Evolutionary conservation across 768 basidiomycete genomes (phyloP).

Genomic region (Rhodotorula toruloides): DNA sequence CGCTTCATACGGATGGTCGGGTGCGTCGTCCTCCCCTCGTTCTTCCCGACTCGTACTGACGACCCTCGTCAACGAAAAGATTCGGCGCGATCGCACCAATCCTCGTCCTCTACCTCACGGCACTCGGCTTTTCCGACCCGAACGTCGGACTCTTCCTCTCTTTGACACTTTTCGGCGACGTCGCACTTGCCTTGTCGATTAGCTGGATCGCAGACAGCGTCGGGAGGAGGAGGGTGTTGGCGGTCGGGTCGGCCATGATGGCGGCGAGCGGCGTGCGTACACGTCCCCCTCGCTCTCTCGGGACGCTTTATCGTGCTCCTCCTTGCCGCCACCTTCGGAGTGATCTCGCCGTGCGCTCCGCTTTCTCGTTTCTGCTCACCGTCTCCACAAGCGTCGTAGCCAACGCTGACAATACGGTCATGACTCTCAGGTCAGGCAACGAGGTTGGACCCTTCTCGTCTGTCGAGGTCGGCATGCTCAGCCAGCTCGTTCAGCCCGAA

Average conservation of each 20-base stretch:
- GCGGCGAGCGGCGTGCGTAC: constrained; percentile 37
- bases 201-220: constrained; percentile 42
- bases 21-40: background rate
- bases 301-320: constrained; percentile 1
- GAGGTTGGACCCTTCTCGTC: constrained; percentile 7
- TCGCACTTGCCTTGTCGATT: constrained; percentile 40
- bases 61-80: background rate
- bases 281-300: background rate
- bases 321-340: constrained; percentile 19
- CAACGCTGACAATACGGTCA: background rate
- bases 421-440: background rate
- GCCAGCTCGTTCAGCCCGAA: constrained; percentile 16
- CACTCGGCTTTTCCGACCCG: constrained; percentile 41
- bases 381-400: background rate
- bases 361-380: background rate
- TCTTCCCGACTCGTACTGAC: background rate
- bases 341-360: constrained; percentile 12
- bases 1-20: constrained; percentile 13
- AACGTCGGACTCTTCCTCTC: constrained; percentile 44
- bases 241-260: constrained; percentile 43
- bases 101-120: constrained; percentile 42
- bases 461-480: constrained; percentile 16
- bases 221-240: constrained; percentile 40
- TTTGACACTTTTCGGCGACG: constrained; percentile 45
- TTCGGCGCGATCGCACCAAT: constrained; percentile 41